A percentile compares a stretch with the other conserved stretches of the same genome.
Evolutionary conservation across 225 moss, liverwort and hornwort species (phyloP).

Genomic region (Bryum argenteum): DNA sequence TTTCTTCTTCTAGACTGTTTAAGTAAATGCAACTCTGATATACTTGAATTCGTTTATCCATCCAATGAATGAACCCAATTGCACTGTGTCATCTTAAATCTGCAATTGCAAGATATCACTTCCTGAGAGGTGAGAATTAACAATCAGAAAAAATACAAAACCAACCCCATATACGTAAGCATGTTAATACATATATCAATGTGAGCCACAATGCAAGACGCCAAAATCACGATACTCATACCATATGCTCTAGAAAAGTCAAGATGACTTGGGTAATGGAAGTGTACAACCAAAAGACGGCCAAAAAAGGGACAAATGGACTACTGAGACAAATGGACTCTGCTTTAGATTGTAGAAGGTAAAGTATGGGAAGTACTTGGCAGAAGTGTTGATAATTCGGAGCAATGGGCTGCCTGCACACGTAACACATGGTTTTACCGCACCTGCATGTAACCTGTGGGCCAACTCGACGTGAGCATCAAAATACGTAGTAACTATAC

Average conservation of each 20-base stretch:
- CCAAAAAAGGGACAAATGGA: conserved; percentile 10
- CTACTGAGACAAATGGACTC: conserved; percentile 1
- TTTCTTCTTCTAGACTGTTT: not conserved
- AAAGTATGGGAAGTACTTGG: conserved; percentile 40
- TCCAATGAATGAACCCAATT: too few relatives aligned
- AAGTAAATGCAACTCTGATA: too few relatives aligned
- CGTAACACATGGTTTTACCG: conserved; percentile 78
- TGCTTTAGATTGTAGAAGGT: not conserved
- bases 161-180: too few relatives aligned
- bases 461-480: conserved; percentile 16
- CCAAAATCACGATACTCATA: not conserved
- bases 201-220: too few relatives aligned
- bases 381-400: conserved; percentile 74
- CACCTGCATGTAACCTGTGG: conserved; percentile 79
- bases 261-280: not conserved
- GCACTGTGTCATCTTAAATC: too few relatives aligned
- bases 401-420: conserved; percentile 66
- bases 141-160: too few relatives aligned
- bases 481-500: not conserved
- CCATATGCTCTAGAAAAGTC: conserved; percentile 3
- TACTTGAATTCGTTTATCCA: too few relatives aligned
- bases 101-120: too few relatives aligned
- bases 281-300: not conserved
- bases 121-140: too few relatives aligned
- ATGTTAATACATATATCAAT: too few relatives aligned